phyloP scores from a whole-genome alignment of 2,329 filamentous ascomycete genomes.

The Monilinia polystroma region DNA sequence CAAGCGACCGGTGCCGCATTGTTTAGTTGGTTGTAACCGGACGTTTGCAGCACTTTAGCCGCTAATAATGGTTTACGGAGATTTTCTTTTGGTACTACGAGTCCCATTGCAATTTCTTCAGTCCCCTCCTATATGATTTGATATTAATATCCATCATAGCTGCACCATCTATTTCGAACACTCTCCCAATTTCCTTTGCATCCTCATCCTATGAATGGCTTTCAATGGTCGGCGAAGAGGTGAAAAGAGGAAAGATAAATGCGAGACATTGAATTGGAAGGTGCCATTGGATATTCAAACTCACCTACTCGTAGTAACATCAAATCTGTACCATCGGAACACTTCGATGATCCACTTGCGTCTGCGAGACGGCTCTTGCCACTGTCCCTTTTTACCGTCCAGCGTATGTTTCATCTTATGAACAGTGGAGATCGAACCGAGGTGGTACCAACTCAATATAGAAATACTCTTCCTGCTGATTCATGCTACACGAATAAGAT shows the following conservation, averaged over 20 bases:
- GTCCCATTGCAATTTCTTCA: neutral
- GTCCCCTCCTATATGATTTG: neutral
- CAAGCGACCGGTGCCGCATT: slow-evolving; percentile 26
- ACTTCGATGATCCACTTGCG: slow-evolving; percentile 15
- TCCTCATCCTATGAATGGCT: neutral
- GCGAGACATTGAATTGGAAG: neutral
- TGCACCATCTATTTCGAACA: slow-evolving; percentile 1
- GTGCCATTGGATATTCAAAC: slow-evolving; percentile 11
- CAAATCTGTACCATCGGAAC: slow-evolving; percentile 9
- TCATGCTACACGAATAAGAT: slow-evolving; percentile 9
- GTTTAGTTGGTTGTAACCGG: slow-evolving; percentile 18
- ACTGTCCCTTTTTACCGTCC: slow-evolving; percentile 10
- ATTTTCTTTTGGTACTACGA: slow-evolving; percentile 13
- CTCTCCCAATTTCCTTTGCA: neutral
- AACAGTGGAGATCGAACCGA: slow-evolving; percentile 17
- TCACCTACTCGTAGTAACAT: neutral
- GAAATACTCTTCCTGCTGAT: slow-evolving; percentile 7
- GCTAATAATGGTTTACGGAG: slow-evolving; percentile 25
- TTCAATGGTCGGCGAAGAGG: neutral
- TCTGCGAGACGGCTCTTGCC: slow-evolving; percentile 12
- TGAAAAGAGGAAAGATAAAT: slow-evolving; percentile 3
- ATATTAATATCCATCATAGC: neutral
- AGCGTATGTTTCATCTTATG: slow-evolving; percentile 23
- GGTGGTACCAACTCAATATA: slow-evolving; percentile 5
- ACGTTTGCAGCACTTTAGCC: slow-evolving; percentile 28